A percentile compares a stretch with the other conserved stretches of the same genome.
Conservation (phyloP, 2,329 filamentous ascomycete species). For the Metarhizium sp. region DNA sequence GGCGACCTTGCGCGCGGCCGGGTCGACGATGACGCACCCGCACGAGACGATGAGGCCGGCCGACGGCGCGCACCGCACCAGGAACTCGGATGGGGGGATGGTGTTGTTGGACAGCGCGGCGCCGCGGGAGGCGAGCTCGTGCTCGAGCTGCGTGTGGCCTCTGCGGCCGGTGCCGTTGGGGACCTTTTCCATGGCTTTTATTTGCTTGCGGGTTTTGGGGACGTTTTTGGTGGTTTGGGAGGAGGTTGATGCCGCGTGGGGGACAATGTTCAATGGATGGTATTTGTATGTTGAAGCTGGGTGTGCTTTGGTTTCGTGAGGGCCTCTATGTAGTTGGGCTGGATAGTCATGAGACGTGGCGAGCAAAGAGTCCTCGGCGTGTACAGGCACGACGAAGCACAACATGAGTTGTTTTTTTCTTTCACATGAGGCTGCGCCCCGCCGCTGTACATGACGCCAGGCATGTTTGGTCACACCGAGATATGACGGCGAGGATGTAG, state of each 20-base stretch:
- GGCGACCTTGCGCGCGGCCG: constrained; percentile 25
- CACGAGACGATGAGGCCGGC: constrained; percentile 34
- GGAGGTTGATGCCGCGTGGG: too few species aligned
- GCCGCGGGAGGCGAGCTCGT: background rate
- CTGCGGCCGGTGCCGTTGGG: background rate
- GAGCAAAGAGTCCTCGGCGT: background rate
- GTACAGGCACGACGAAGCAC: too few species aligned
- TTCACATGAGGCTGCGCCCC: background rate
- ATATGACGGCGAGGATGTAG: background rate
- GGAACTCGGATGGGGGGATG: background rate
- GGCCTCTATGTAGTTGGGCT: background rate
- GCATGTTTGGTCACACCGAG: background rate
- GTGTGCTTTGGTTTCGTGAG: too few species aligned
- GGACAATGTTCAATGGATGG: too few species aligned
- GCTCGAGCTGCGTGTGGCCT: background rate
- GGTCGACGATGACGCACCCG: constrained; percentile 36
- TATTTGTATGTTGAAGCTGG: too few species aligned
- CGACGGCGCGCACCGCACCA: constrained; percentile 26
- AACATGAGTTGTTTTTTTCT: background rate
- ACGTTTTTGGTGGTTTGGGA: too few species aligned
- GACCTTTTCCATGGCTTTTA: background rate
- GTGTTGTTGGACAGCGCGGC: background rate
- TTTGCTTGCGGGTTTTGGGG: too few species aligned
- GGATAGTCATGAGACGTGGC: too few species aligned
- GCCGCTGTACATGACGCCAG: background rate